Evolutionary conservation across 306 rosid genomes (phyloP), one percentile per base, ranked within the genome.

Genomic region (Spatholobus suberectus): DNA sequence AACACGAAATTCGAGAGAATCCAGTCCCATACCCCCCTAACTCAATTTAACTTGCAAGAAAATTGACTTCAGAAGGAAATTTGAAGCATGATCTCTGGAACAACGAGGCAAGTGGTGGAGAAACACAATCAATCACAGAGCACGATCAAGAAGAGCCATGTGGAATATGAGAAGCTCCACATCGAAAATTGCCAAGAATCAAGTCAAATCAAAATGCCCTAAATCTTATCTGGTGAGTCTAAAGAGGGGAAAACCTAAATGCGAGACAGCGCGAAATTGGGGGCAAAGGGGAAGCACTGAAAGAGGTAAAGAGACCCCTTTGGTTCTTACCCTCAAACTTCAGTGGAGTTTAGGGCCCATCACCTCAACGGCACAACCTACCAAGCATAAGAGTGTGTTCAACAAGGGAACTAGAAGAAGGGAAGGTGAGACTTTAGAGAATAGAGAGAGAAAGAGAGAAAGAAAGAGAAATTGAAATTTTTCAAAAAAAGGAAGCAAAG

Each of bases 291-390:
- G 77, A 82, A 86, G 88, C 91, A 85, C 86, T 88, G 90, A 87
- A 84, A 84, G 90, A 87, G 67, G 83, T 81, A 83, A 83, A 84
- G 90, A 89, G 86, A 83, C 76, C 82, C 86, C 82, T 86, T 79
- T 52, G 69, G 78, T 84, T 72, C 57, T 82, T 78, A 75, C 87
- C 86, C 83, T 90, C 78, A 85, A 79, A 90, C 73, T 69, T 89
- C 83, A 87, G 97, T 91, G 97, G 97, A 91, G 79, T 85, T 86
- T 63, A 57, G 97, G 97, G 97, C 93, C 97, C 94, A 90, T 83
- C 83, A 67, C 82, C 83, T 78, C 89, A 87, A 80, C 85, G 79
- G 92, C 93, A 90, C 91, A 91, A 90, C 92, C 91, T 86, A 87
- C 91, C 90, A 93, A 88, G 92, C 92, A 88, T 75, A 84, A 89